Evolutionary conservation across 192 early-diverging fungal genomes (phyloP).

Genomic region (Coemansia sp.): DNA sequence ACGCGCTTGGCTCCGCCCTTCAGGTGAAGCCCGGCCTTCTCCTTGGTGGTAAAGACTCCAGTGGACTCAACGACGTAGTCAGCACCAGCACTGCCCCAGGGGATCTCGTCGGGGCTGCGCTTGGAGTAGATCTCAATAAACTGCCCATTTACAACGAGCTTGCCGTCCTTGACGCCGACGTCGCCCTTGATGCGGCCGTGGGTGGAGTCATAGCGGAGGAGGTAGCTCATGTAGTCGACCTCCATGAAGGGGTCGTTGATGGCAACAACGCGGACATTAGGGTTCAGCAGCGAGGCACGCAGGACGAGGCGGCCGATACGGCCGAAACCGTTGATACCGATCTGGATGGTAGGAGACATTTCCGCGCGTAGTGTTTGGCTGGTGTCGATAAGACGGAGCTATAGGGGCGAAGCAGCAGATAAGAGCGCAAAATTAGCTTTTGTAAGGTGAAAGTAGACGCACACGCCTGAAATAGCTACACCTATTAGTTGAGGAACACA

Average conservation of each 20-base stretch:
- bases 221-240: constrained; percentile 95
- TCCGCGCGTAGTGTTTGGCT: background rate
- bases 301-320: constrained; percentile 98
- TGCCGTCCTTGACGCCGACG: constrained; percentile 76
- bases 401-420: background rate
- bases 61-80: constrained; percentile 98
- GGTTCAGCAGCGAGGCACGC: constrained; percentile 75
- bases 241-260: constrained; percentile 98
- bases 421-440: background rate
- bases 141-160: constrained; percentile 87
- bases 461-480: background rate
- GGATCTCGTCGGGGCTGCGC: constrained; percentile 83
- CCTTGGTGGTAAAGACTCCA: constrained; percentile 94
- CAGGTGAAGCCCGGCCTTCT: constrained; percentile 82
- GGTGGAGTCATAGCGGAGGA: constrained; percentile 98
- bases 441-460: background rate
- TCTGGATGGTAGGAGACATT: constrained; percentile 36
- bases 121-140: constrained; percentile 70
- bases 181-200: constrained; percentile 92
- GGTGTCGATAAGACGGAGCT: background rate
- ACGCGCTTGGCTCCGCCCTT: constrained; percentile 97
- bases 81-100: constrained; percentile 79
- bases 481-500: background rate
- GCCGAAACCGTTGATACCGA: constrained; percentile 83
- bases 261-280: constrained; percentile 74